These are phyloP conservation scores for Brassica napus DNA, from an alignment of 345 rosid genomes.

Conservation along the genomic window DNA sequence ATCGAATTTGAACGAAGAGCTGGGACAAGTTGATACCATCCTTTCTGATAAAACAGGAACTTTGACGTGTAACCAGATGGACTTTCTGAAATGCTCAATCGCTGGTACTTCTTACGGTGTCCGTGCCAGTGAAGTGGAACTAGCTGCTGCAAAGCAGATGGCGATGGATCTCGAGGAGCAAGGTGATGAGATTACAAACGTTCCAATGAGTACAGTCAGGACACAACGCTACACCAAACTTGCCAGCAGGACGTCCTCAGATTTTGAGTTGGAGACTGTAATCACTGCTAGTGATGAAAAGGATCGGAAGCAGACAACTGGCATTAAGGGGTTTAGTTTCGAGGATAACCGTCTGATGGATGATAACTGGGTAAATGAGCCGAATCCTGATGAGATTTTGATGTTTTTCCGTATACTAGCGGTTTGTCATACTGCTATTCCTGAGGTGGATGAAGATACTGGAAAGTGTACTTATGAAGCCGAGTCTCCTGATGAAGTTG, in stretches of 20 bases:
- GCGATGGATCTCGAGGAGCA: conserved; percentile 49
- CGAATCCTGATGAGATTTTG: conserved; percentile 46
- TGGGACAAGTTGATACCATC: conserved; percentile 79
- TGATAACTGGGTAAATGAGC: conserved; percentile 51
- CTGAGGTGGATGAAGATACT: conserved; percentile 50
- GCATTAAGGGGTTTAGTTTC: conserved; percentile 63
- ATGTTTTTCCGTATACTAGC: conserved; percentile 71
- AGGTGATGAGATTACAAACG: conserved; percentile 10
- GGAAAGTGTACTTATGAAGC: conserved; percentile 69
- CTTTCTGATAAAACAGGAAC: conserved; percentile 84
- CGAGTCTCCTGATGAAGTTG: conserved; percentile 82
- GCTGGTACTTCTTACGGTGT: conserved; percentile 71
- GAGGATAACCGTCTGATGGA: conserved; percentile 60
- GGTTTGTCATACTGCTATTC: conserved; percentile 72
- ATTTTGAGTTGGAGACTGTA: conserved; percentile 79
- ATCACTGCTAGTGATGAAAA: conserved; percentile 57
- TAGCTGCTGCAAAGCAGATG: conserved; percentile 59
- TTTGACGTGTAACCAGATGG: conserved; percentile 82
- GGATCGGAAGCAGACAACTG: conserved; percentile 27
- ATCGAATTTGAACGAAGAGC: conserved; percentile 74
- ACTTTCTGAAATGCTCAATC: conserved; percentile 73
- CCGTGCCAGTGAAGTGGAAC: conserved; percentile 56
- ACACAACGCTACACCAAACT: conserved; percentile 24
- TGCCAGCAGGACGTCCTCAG: conserved; percentile 43
- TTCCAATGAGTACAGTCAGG: conserved; percentile 22